A percentile compares a stretch with the other conserved stretches of the same genome.
These are phyloP conservation scores for Mediolabrus comicus DNA, from an alignment of 108 stramenopile species.

Conservation along the genomic window DNA sequence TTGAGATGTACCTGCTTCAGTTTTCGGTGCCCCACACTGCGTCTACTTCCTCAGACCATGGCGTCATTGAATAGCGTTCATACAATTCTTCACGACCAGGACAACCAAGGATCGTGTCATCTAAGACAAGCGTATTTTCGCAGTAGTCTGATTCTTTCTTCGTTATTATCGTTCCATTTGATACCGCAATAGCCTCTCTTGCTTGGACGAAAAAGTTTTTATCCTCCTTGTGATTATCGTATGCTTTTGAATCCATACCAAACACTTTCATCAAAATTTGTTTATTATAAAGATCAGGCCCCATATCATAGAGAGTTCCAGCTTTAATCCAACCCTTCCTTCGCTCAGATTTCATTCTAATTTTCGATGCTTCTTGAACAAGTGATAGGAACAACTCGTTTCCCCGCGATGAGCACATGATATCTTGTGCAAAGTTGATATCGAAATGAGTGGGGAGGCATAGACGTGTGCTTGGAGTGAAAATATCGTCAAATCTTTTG, in stretches of 20 bases:
- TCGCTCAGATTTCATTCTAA: slow-evolving; percentile 14
- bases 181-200: slow-evolving; percentile 1
- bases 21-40: neutral
- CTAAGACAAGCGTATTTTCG: slow-evolving; percentile 4
- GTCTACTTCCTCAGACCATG: slow-evolving; percentile 14
- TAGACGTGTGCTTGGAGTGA: neutral
- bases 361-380: slow-evolving; percentile 1
- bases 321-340: slow-evolving; percentile 19
- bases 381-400: slow-evolving; percentile 14
- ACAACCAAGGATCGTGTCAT: neutral
- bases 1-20: neutral
- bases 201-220: neutral
- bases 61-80: slow-evolving; percentile 5
- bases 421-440: slow-evolving; percentile 35
- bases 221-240: neutral
- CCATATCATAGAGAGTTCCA: slow-evolving; percentile 18
- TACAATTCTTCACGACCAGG: slow-evolving; percentile 1
- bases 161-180: slow-evolving; percentile 17
- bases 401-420: slow-evolving; percentile 15
- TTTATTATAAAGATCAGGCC: slow-evolving; percentile 11
- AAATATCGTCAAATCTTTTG: neutral
- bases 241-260: neutral
- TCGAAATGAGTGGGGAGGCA: slow-evolving; percentile 27
- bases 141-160: neutral
- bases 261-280: slow-evolving; percentile 12